Evolutionary conservation across 257 asterid genomes (phyloP), one percentile per base, ranked within the genome.

Genomic region (Forsythia viridissima): DNA sequence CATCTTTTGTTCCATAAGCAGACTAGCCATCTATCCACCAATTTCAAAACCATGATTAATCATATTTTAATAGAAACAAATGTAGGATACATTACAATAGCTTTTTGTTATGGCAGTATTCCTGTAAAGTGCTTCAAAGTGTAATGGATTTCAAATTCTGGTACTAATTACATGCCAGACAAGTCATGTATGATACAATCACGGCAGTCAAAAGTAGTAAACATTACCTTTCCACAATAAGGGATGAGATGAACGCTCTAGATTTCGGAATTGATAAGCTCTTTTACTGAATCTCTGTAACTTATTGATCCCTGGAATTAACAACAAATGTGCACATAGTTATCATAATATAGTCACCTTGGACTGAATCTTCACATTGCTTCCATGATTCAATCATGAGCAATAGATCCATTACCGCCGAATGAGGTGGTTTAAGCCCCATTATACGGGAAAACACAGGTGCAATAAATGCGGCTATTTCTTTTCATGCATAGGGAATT

Each of bases 251-350:
- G 59, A 51, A 51, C 59, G 1, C 59, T 51, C 13, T 13, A 51
- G 59, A 87, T 80, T 78, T 91, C 92, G 80, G 97, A 84, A 30
- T 84, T 88, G 81, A 86, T 83, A 80, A 91, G 84, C 83, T 91
- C 97, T 77, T 91, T 94, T 41, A 95, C 92, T 15, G 92, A 89
- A 43, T 66, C 89, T 85, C 84, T 84, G 75, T 30, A 30, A 30
- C 34, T 30, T 30, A 24, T 24, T 24, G 34, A 30, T 30, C 34
- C 34, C 34, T 30, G 34, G 34, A 30, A 30, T 30, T 30, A 30
- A 30, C 34, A 30, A 1, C 34, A 30, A 30, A 30, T 30, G 1
- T 30, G 34, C 34, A 0, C 34, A 30, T 1, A 30, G 34, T 30
- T 30, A 30, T 30, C 34, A 30, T 30, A 30, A 30, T 0, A 30